Base-by-base conservation (phyloP, 441 rosid species). In the Omphalea diandra region DNA sequence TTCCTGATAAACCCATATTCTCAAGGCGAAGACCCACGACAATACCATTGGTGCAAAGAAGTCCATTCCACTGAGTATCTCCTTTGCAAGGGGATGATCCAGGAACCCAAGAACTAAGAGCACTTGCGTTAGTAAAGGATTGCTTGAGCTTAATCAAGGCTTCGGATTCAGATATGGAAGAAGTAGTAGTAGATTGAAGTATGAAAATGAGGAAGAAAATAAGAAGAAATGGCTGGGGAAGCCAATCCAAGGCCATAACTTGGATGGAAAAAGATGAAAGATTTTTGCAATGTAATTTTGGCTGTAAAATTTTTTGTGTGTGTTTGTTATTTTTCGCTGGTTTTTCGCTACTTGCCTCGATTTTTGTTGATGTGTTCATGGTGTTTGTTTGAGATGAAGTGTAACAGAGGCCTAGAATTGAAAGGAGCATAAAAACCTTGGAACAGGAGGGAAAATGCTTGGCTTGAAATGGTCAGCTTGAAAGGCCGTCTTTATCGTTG, bases 31-130 rank as follows among this genome's bases (percentile, higher is more conserved):
- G 70, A 20, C 93, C 96, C 0, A 70, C 75, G 63, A 86, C 90
- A 0, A 49, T 32, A 0, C 83, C 90, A 22, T 83, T 50, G 36
- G 14, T 55, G 75, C 97, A 91, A 14, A 76, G 6, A 26, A 91
- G 29, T 10, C 96, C 98, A 0, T 29, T 26, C 98, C 98, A 94
- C 0, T 58, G 36, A 1, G 9, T 33, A 0, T 24, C 54, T 15
- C 32, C 69, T 26, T 54, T 36, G 18, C 98, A 90, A 44, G 98
- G 97, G 3, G 68, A 47, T 0, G 88, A 73, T 57, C 67, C 75
- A 10, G 82, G 72, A 18, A 49, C 56, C 97, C 98, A 94, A 50
- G 97, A 86, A 57, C 73, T 73, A 7, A 90, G 90, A 47, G 83
- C 76, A 44, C 52, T 41, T 5, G 86, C 65, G 75, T 85, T 82